A percentile compares a stretch with the other conserved stretches of the same genome.
Evolutionary conservation across 2,329 filamentous ascomycete species (phyloP).

Genomic region (Epichloe bromicola): DNA sequence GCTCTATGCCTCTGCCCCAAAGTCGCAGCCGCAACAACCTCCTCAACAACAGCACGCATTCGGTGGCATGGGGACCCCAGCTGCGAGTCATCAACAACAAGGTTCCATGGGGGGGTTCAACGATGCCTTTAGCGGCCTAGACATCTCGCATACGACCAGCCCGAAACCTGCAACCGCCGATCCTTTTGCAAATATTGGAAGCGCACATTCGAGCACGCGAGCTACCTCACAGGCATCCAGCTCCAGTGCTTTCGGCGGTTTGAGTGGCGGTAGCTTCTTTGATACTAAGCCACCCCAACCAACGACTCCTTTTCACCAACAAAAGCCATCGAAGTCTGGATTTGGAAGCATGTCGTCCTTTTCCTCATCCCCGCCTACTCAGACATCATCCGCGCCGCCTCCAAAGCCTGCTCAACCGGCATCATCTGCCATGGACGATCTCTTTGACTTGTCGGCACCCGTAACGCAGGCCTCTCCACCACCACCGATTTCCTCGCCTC

Average conservation of each 20-base stretch:
- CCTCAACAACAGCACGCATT: slow-evolving; percentile 35
- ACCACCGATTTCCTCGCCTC: slow-evolving; percentile 24
- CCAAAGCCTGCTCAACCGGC: slow-evolving; percentile 32
- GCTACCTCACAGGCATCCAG: slow-evolving; percentile 23
- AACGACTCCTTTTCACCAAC: slow-evolving; percentile 34
- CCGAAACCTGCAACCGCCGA: slow-evolving; percentile 31
- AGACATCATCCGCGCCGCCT: slow-evolving; percentile 13
- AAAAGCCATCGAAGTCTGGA: slow-evolving; percentile 41
- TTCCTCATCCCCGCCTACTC: slow-evolving; percentile 27
- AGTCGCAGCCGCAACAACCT: slow-evolving; percentile 39
- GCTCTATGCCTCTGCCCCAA: slow-evolving; percentile 74
- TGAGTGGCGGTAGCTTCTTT: slow-evolving; percentile 73
- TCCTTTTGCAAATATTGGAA: slow-evolving; percentile 51
- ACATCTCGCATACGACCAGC: slow-evolving; percentile 27
- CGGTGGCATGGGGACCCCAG: slow-evolving; percentile 51
- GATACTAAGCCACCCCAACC: slow-evolving; percentile 55
- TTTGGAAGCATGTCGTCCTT: slow-evolving; percentile 57
- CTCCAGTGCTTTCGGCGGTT: slow-evolving; percentile 32
- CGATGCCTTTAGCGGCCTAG: slow-evolving; percentile 53
- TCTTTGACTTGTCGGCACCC: slow-evolving; percentile 63
- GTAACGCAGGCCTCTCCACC: slow-evolving; percentile 32
- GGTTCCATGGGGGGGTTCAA: slow-evolving; percentile 55
- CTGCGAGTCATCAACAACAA: slow-evolving; percentile 35
- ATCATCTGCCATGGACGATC: slow-evolving; percentile 55
- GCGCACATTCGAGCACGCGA: slow-evolving; percentile 19